phyloP scores from a whole-genome alignment of 139 green algal species.

The Chlorella sp. region DNA sequence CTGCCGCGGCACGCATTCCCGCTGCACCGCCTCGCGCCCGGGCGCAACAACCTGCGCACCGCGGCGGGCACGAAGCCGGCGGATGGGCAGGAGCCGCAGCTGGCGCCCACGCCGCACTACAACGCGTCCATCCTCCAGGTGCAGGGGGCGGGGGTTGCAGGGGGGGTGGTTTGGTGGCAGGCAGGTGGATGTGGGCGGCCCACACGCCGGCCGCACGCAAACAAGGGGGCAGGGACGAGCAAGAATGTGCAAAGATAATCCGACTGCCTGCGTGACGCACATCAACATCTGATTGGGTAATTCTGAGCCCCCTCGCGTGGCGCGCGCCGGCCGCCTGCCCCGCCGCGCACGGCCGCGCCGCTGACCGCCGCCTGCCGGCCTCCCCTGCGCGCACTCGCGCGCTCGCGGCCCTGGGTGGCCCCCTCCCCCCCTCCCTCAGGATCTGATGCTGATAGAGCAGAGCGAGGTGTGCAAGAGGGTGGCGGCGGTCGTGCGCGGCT shows the following conservation, averaged over 20 bases:
- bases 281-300: constrained; percentile 35
- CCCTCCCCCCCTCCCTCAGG: constrained; percentile 16
- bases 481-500: constrained; percentile 13
- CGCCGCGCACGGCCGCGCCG: no score
- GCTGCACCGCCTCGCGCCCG: constrained; percentile 54
- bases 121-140: constrained; percentile 63
- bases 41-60: constrained; percentile 51
- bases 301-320: constrained; percentile 39
- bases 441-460: constrained; percentile 50
- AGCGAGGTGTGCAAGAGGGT: constrained; percentile 31
- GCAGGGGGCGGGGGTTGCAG: no score
- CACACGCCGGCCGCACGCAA: no score
- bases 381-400: no score
- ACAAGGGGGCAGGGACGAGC: constrained; percentile 15
- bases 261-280: constrained; percentile 21
- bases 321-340: no score
- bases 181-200: no score
- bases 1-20: constrained; percentile 42
- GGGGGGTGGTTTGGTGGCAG: no score
- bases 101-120: constrained; percentile 71
- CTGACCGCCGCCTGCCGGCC: no score
- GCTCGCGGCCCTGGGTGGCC: not conserved
- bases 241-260: constrained; percentile 17
- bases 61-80: not conserved
- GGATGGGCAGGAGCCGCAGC: not conserved